phyloP scores from a whole-genome alignment of 75 land plant genomes.

The Pinus tabuliformis region DNA sequence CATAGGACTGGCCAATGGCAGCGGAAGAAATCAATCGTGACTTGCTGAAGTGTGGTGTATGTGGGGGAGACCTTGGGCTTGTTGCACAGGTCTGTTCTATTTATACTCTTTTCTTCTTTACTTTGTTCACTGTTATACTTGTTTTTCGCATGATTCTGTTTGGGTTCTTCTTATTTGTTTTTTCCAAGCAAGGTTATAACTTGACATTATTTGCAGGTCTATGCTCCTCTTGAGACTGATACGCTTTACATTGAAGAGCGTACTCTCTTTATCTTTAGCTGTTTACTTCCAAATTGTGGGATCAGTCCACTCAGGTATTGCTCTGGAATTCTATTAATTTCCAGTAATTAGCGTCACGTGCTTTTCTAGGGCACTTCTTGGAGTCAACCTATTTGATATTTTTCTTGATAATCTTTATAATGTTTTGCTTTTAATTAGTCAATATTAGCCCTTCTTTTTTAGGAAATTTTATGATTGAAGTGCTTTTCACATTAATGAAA shows the following conservation, averaged over 20 bases:
- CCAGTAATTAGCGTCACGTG: too few species aligned
- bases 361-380: background rate
- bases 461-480: too few species aligned
- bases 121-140: background rate
- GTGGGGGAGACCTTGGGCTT: conserved; percentile 67
- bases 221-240: conserved; percentile 67
- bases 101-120: conserved; percentile 13
- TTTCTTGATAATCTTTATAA: background rate
- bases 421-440: background rate
- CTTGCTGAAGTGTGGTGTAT: conserved; percentile 55
- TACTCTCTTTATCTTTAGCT: conserved; percentile 64
- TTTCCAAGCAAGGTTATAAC: conserved; percentile 3
- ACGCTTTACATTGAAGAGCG: conserved; percentile 65
- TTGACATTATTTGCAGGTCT: conserved; percentile 30
- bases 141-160: background rate
- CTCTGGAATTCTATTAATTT: background rate
- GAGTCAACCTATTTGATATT: background rate
- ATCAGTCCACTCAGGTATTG: conserved; percentile 45
- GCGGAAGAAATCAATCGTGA: conserved; percentile 24
- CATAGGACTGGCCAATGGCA: conserved; percentile 79
- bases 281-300: conserved; percentile 61
- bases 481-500: too few species aligned
- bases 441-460: too few species aligned
- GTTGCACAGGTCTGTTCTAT: conserved; percentile 67
- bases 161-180: background rate